Base-by-base conservation (phyloP, 371 early-diverging fungal genomes). In the Encephalitozoon romaleae region DNA sequence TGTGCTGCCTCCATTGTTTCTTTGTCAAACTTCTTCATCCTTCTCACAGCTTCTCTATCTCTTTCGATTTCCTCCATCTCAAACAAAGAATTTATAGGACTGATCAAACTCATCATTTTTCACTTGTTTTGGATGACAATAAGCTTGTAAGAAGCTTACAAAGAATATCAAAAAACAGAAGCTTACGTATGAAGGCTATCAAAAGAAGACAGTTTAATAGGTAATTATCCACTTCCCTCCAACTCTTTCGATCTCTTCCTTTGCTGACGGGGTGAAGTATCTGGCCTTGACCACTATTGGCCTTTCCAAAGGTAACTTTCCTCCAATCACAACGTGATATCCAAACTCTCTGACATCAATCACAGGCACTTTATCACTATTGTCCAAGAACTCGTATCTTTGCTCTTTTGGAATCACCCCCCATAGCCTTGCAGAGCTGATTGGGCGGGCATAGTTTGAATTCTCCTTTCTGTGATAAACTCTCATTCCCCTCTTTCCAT, bases 401-500 rank as follows among this genome's bases (percentile, higher is more conserved):
- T 91, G 89, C 85, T 92, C 91, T 82, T 90, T 91, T 72, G 91
- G 89, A 76, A 96, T 93, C 77, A 95, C 87, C 77, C 91, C 87
- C 94, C 94, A 93, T 83, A 96, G 84, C 84, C 90, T 92, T 88
- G 94, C 92, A 72, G 93, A 86, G 89, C 94, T 93, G 88, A 95
- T 87, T 83, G 88, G 86, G 71, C 92, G 92, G 82, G 90, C 86
- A 89, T 90, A 90, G 88, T 88, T 87, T 84, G 89, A 84, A 89
- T 95, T 93, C 84, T 89, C 87, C 88, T 93, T 94, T 89, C 89
- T 87, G 91, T 95, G 95, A 91, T 92, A 95, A 87, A 92, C 88
- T 79, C 95, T 92, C 95, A 94, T 94, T 91, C 99, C 99, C 87
- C 94, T 94, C 89, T 96, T 97, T 88, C 99, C 99, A 85, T 95